Base-by-base conservation (phyloP, 2,329 filamentous ascomycete genomes). In the Clarireedia homoeocarpa region DNA sequence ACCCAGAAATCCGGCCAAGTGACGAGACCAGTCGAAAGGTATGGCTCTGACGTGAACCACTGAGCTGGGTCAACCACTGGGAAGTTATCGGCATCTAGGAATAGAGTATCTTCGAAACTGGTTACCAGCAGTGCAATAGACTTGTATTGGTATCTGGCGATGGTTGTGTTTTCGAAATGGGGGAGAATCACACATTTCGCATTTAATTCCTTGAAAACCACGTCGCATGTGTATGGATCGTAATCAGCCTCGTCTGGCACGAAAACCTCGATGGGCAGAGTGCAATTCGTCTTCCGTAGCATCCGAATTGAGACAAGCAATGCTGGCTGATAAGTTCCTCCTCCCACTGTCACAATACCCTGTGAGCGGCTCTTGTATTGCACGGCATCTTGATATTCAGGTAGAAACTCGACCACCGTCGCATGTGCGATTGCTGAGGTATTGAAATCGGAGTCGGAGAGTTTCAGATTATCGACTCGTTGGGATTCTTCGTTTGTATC, bases 1-100 rank as follows among this genome's bases (percentile, higher is more conserved):
- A 61, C 65, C 75, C 74, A 76, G 61, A 73, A 76, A 63, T 78
- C 76, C 0, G 74, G 75, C 75, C 75, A 78, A 4, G 71, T 71
- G 5, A 77, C 65, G 56, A 79, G 66, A 1, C 72, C 71, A 1
- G 59, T 70, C 2, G 69, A 66, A 5, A 60, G 64, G 64, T 77
- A 79, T 0, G 74, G 72, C 17, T 74, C 68, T 3, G 64, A 63
- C 1, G 58, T 60, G 61, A 79, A 76, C 1, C 78, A 63, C 3
- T 61, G 46, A 12, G 73, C 71, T 0, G 76, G 75, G 23, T 71
- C 66, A 5, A 69, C 62, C 2, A 77, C 55, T 1, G 75, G 72
- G 39, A 78, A 74, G 42, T 71, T 70, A 50, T 78, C 76, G 2
- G 73, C 74, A 55, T 78, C 76, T 15, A 78, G 65, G 61, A 76